phyloP scores from a whole-genome alignment of 2,329 filamentous ascomycete genomes.

The Cercospora nicotianae region DNA sequence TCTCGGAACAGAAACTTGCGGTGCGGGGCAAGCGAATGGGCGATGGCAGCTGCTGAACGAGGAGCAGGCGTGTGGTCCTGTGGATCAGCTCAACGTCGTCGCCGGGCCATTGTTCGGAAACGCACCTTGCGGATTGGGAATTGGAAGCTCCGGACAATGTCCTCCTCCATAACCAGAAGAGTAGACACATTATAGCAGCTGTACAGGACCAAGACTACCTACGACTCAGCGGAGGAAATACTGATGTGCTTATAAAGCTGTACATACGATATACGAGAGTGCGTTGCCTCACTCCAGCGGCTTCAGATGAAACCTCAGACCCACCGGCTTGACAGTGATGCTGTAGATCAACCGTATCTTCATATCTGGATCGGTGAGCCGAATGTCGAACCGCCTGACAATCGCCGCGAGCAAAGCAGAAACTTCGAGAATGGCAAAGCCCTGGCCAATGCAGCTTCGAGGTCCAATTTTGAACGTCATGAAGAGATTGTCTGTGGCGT shows the following conservation, averaged over 20 bases:
- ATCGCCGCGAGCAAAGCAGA: conserved; percentile 6
- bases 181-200: too few relatives aligned
- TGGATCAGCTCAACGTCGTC: background rate
- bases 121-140: background rate
- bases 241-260: too few relatives aligned
- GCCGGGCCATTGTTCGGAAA: background rate
- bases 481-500: conserved; percentile 6
- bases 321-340: conserved; percentile 11
- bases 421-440: conserved; percentile 9
- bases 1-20: background rate
- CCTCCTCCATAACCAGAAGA: too few relatives aligned
- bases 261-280: too few relatives aligned
- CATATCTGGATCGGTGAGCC: background rate
- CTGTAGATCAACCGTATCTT: background rate
- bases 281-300: background rate
- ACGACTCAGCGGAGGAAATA: too few relatives aligned
- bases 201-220: too few relatives aligned
- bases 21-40: background rate
- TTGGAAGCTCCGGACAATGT: too few relatives aligned
- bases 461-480: conserved; percentile 12
- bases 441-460: conserved; percentile 14
- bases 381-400: conserved; percentile 5
- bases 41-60: background rate
- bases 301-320: background rate
- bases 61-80: background rate